These are phyloP conservation scores for Trapa bicornis DNA, from an alignment of 345 rosid species.

Conservation along the genomic window DNA sequence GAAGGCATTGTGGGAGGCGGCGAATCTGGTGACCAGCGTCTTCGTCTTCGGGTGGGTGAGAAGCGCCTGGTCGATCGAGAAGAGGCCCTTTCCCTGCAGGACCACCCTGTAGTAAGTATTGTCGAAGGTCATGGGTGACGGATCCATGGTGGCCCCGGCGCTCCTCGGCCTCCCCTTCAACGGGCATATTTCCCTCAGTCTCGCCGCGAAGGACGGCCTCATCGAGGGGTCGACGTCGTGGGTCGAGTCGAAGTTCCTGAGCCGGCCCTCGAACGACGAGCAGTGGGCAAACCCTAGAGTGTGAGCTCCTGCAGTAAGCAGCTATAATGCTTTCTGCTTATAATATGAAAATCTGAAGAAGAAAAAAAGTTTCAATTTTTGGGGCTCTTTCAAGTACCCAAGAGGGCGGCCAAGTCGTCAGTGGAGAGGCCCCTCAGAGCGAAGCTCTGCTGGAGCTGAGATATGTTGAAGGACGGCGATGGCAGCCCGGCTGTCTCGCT, in stretches of 20 bases:
- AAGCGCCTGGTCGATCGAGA: constrained; percentile 71
- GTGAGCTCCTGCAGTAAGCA: constrained; percentile 47
- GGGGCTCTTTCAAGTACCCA: constrained; percentile 25
- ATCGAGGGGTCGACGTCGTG: constrained; percentile 50
- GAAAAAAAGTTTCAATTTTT: too few relatives aligned
- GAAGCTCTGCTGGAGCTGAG: constrained; percentile 64
- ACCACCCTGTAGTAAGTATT: constrained; percentile 55
- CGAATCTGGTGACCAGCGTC: constrained; percentile 42
- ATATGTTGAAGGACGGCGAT: constrained; percentile 57
- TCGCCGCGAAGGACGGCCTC: constrained; percentile 49
- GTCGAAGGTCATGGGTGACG: constrained; percentile 33
- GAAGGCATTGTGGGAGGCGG: constrained; percentile 31
- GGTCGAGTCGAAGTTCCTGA: constrained; percentile 55
- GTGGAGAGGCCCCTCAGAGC: constrained; percentile 62
- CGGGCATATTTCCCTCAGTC: constrained; percentile 41
- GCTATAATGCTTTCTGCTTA: not conserved
- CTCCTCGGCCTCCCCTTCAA: constrained; percentile 42
- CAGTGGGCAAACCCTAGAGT: constrained; percentile 84
- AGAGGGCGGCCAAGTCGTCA: constrained; percentile 61
- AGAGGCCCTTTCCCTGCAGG: constrained; percentile 51
- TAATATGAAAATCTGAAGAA: too few relatives aligned
- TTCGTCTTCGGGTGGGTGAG: constrained; percentile 36
- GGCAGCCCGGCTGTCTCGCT: constrained; percentile 64
- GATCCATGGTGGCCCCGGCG: constrained; percentile 53
- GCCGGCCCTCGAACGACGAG: constrained; percentile 69